Conservation (phyloP, 257 asterid genomes). For the Craterostigma plantagineum region DNA sequence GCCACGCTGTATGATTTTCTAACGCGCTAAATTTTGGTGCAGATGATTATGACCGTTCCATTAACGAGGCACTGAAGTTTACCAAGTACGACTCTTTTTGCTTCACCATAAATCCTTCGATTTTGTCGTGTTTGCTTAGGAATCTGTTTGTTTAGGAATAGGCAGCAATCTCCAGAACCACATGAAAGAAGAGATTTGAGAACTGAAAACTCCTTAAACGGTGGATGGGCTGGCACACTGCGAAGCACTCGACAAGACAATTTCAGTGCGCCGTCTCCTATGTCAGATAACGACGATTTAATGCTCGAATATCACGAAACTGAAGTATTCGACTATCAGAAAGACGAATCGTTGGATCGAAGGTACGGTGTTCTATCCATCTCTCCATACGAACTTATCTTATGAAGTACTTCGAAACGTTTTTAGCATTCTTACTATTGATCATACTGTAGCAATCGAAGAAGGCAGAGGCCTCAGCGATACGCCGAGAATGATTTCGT, state of each 20-base stretch:
- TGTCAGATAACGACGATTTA: constrained; percentile 20
- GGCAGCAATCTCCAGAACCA: constrained; percentile 42
- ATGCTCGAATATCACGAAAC: no score
- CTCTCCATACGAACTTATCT: not conserved
- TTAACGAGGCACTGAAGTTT: constrained; percentile 79
- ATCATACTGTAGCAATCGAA: constrained; percentile 32
- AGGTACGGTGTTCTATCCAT: constrained; percentile 25
- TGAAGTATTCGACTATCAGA: constrained; percentile 32
- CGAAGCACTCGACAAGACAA: constrained; percentile 24
- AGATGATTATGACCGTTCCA: constrained; percentile 93
- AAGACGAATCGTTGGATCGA: constrained; percentile 39
- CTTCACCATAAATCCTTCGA: not conserved
- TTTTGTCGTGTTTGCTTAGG: not conserved
- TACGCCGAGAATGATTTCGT: constrained; percentile 53
- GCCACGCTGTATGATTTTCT: not conserved
- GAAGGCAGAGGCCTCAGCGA: constrained; percentile 75
- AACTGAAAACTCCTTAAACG: constrained; percentile 44
- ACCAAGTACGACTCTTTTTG: constrained; percentile 50
- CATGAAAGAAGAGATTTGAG: constrained; percentile 34
- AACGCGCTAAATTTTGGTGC: constrained; percentile 16
- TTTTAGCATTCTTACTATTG: no score
- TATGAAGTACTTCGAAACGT: no score
- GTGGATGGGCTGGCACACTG: constrained; percentile 52
- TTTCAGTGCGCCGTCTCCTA: constrained; percentile 35
- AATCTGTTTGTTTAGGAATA: constrained; percentile 31